Percentiles rank a stretch among this genome's conserved stretches.
These are phyloP conservation scores for Chalciporus chontae DNA, from an alignment of 768 basidiomycete genomes.

Conservation along the genomic window DNA sequence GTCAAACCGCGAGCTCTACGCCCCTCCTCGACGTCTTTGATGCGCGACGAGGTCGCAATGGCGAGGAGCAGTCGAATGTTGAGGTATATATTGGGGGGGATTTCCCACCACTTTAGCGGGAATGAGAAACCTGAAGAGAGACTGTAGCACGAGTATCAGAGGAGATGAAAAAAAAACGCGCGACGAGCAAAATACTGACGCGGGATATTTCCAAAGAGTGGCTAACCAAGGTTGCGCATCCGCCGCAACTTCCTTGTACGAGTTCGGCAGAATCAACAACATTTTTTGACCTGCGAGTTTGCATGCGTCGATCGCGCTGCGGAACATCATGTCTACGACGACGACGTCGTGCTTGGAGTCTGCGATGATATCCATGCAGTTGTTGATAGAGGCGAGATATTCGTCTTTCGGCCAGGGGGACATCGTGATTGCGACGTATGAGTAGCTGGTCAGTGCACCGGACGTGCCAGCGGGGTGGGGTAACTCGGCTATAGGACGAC, in stretches of 20 bases:
- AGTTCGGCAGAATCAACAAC: slow-evolving; percentile 1
- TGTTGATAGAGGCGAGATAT: slow-evolving; percentile 2
- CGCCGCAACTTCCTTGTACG: neutral
- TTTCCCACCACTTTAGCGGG: slow-evolving; percentile 16
- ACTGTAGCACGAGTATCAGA: neutral
- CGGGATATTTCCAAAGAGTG: slow-evolving; percentile 6
- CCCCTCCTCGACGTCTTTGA: neutral
- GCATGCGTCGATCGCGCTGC: slow-evolving; percentile 6
- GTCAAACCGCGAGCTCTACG: slow-evolving; percentile 5
- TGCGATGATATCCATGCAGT: slow-evolving; percentile 1
- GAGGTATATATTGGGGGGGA: slow-evolving; percentile 9
- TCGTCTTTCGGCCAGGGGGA: slow-evolving; percentile 7
- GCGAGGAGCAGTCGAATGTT: neutral
- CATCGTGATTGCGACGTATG: neutral
- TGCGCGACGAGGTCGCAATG: neutral
- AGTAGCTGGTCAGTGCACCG: slow-evolving; percentile 5
- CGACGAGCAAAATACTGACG: neutral
- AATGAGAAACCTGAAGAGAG: slow-evolving; percentile 7
- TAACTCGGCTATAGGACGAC: neutral
- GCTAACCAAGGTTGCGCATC: neutral
- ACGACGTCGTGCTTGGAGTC: neutral
- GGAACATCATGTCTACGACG: neutral
- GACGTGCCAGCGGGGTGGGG: slow-evolving; percentile 1
- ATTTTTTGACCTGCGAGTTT: slow-evolving; percentile 1
- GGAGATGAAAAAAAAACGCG: neutral